Percentiles rank a stretch among this genome's conserved stretches.
Conservation (phyloP, 306 rosid species). For the Casuarina glauca region DNA sequence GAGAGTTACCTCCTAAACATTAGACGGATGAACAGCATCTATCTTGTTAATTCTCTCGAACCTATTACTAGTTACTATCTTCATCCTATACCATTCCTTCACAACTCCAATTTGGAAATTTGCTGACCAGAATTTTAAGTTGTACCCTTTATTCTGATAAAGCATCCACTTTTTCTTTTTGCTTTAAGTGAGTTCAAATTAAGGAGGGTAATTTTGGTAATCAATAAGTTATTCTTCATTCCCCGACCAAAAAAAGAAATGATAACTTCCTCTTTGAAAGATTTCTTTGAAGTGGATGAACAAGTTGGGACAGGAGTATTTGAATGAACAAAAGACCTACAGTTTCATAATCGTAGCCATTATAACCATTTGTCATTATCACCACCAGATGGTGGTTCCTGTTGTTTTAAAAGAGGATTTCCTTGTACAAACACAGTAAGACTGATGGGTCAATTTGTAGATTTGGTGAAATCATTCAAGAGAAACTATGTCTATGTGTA, state of each 20-base stretch:
- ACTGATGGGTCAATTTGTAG: conserved; percentile 2
- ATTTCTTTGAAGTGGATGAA: no score
- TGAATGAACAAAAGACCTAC: background rate
- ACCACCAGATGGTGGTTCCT: background rate
- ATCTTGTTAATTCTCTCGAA: background rate
- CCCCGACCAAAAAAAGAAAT: background rate
- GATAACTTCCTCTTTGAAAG: background rate
- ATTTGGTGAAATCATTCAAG: background rate
- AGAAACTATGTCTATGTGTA: conserved; percentile 9
- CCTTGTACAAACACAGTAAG: no score
- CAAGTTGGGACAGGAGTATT: background rate
- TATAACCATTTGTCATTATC: background rate
- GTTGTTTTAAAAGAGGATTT: background rate
- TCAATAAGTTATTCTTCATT: no score
- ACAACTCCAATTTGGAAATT: background rate
- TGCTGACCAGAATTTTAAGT: background rate
- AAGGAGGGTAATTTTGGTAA: background rate
- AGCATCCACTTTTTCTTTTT: background rate
- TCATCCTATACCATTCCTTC: background rate
- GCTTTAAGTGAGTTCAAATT: background rate
- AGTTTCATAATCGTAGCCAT: background rate
- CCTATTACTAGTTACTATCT: background rate
- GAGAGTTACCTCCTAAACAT: background rate
- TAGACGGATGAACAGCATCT: background rate
- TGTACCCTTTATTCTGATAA: background rate